Evolutionary conservation across 2,329 filamentous ascomycete species (phyloP), one percentile per base, ranked within the genome.

Genomic region (Exserohilum rostratum): DNA sequence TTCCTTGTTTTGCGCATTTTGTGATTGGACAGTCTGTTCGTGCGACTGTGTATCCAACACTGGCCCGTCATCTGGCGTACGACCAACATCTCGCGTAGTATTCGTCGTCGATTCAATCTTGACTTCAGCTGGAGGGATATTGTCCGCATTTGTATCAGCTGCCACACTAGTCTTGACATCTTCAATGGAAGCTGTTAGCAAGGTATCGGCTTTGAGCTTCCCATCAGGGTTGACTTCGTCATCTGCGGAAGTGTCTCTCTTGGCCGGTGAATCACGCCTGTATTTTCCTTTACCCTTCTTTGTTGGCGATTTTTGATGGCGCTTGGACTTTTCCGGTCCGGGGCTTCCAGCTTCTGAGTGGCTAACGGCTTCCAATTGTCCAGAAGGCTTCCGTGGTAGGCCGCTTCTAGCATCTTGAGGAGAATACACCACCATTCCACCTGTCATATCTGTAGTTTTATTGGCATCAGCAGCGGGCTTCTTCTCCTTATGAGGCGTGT

Each of bases 321-420:
- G 56, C 55, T 64, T 69, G 6, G 46, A 7, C 46, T 68, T 69
- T 9, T 55, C 58, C 7, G 43, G 15, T 33, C 64, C 58, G 15
- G 63, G 61, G 30, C 61, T 68, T 33, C 52, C 61, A 12, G 29
- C 31, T 6, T 31, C 31, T n/a, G 35, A 5, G 7, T 37, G 33
- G 18, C 45, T 35, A 5, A 13, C 17, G 13, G 46, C 27, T 3
- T 58, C 38, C 17, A 22, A 40, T 29, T 60, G 38, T 17, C 27
- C 48, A 18, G 38, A 38, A 15, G 53, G 44, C 50, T 59, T 61
- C 38, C 57, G 61, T 37, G 44, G 62, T 55, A 72, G 50, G 57
- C 62, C 68, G 61, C 72, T 74, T 55, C 72, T 69, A 64, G 65
- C 72, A 57, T 74, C 72, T 57, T 75, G 72, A 39, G 72, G 68